A percentile compares a stretch with the other conserved stretches of the same genome.
Conservation (phyloP, 2,329 filamentous ascomycete genomes). For the Hirsutella minnesotensis region DNA sequence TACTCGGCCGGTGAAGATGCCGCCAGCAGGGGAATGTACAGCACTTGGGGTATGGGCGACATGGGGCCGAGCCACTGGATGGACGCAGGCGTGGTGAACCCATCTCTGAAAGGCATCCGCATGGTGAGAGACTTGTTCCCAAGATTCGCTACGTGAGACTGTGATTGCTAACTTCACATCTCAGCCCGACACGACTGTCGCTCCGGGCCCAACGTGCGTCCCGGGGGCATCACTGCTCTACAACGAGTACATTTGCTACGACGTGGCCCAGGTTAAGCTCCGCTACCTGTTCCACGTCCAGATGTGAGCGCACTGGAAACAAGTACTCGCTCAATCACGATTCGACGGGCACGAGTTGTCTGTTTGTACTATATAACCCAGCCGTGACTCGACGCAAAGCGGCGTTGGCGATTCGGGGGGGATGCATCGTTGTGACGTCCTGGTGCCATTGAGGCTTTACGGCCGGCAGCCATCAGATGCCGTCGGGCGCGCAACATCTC, state of each 20-base stretch:
- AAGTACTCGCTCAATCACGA: no score
- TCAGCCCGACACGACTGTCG: constrained; percentile 36
- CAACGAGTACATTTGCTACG: constrained; percentile 66
- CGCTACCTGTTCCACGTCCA: constrained; percentile 55
- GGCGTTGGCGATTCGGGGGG: no score
- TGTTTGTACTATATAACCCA: no score
- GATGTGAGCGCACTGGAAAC: neutral
- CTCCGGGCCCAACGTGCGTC: constrained; percentile 36
- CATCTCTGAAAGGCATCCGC: constrained; percentile 51
- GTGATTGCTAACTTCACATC: neutral
- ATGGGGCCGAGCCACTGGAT: constrained; percentile 61
- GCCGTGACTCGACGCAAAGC: no score
- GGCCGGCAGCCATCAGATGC: no score
- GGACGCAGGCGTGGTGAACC: constrained; percentile 56
- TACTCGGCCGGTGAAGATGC: constrained; percentile 55
- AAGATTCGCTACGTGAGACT: neutral
- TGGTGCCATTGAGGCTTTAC: no score
- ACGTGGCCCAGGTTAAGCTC: constrained; percentile 56
- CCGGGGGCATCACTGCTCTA: constrained; percentile 40
- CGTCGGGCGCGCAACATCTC: no score
- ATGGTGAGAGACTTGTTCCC: constrained; percentile 39
- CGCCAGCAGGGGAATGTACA: constrained; percentile 44
- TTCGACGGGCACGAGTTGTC: no score
- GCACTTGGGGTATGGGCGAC: constrained; percentile 59
- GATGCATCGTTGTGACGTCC: no score